Evolutionary conservation across 352 stramenopile species (phyloP), one percentile per base, ranked within the genome.

Genomic region (Blastocystis sp.): DNA sequence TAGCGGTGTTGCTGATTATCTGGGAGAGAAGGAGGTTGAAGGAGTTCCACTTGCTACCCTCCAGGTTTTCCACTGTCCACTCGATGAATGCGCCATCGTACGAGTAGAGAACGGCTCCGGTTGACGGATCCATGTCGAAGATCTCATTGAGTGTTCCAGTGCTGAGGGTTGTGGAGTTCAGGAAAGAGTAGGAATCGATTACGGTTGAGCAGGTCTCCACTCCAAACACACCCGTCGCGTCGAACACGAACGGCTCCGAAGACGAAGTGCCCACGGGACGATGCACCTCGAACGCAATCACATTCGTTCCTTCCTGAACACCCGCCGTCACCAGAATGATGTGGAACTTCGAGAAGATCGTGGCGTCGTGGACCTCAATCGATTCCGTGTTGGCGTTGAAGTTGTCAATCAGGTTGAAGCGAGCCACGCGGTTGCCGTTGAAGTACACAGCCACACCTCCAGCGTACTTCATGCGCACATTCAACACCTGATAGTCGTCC

Each of bases 221-320:
- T 46, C 63, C 63, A 46, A 75, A 75, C 46, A 75, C 34, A 32
- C 63, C 63, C 4, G 63, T 75, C 14, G 63, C 63, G 32, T 75
- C 63, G 32, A 75, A 75, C 7, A 75, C 29, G 8, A 75, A n/a
- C 7, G 51, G 3, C 3, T 59, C 51, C 7, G 51, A 59, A 59
- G 51, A 59, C 9, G 63, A 49, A 7, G 8, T 21, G 14, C 42
- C 16, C 0, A 34, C 4, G 29, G 48, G 27, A 32, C 69, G 69
- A 40, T 85, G 75, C 24, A 85, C 51, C 44, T 85, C 75, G 27
- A 85, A 76, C 18, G 49, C 51, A 0, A 85, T n/a, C 29, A 85
- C 75, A 29, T 85, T 85, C 27, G 18, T 75, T 6, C 56, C 75
- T 0, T 42, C 46, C 38, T 53, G 29, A 65, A 48, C 48, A n/a